Evolutionary conservation across 345 rosid species (phyloP).

Genomic region (Hibiscus mutabilis): DNA sequence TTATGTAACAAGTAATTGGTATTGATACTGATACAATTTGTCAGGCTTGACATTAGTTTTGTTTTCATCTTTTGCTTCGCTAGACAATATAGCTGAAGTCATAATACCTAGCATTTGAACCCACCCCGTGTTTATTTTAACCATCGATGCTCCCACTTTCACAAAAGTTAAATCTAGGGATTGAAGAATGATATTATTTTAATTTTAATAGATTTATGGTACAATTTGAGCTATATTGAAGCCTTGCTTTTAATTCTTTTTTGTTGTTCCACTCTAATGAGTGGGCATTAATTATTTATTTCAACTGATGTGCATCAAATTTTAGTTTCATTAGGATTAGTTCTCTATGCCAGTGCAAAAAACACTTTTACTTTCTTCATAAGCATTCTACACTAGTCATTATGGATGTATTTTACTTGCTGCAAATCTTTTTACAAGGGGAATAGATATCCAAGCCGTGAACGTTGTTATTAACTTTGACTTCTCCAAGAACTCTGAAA

Average conservation of each 20-base stretch:
- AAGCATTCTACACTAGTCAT: not conserved
- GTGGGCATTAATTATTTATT: not conserved
- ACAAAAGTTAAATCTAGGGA: not conserved
- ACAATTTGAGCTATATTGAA: conserved; percentile 4
- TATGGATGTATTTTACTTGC: conserved; percentile 5
- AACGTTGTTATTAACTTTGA: conserved; percentile 98
- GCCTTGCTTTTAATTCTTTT: not conserved
- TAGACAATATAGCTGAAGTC: not conserved
- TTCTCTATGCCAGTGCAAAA: not conserved
- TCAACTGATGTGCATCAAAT: not conserved
- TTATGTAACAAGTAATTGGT: not conserved
- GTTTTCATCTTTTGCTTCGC: not conserved
- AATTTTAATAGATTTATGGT: not conserved
- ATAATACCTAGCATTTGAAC: not conserved
- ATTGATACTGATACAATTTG: not conserved
- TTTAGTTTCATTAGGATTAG: not conserved
- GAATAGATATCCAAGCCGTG: conserved; percentile 99
- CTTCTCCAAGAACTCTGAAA: conserved; percentile 92
- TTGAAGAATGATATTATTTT: not conserved
- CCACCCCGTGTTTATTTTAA: not conserved
- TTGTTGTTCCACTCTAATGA: not conserved
- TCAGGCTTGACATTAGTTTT: no score
- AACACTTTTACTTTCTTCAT: not conserved
- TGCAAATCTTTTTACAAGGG: conserved; percentile 96
- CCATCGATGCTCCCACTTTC: not conserved